A percentile compares a stretch with the other conserved stretches of the same genome.
Evolutionary conservation across 2,329 filamentous ascomycete species (phyloP).

Genomic region (Botrytis fragariae): DNA sequence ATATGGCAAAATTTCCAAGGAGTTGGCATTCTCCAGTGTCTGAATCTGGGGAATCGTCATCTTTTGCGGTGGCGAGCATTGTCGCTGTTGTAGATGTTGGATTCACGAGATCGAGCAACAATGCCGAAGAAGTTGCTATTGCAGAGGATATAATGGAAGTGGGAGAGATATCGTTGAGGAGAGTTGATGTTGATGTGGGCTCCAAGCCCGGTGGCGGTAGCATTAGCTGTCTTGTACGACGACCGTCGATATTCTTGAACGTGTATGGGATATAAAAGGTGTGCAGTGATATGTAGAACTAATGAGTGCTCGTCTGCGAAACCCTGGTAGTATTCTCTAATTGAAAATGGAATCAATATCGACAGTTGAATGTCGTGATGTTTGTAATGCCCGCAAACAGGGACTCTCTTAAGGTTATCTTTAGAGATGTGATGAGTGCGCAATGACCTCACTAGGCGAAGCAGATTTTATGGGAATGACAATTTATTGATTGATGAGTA

Average conservation of each 20-base stretch:
- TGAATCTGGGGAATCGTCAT: slow-evolving; percentile 31
- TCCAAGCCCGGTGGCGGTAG: slow-evolving; percentile 36
- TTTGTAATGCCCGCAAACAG: neutral
- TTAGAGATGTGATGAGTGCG: neutral
- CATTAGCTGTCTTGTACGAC: slow-evolving; percentile 28
- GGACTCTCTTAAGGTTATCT: slow-evolving; percentile 16
- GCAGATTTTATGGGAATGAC: neutral
- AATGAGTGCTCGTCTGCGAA: neutral
- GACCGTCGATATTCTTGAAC: neutral
- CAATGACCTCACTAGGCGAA: slow-evolving; percentile 10
- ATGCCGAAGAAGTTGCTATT: slow-evolving; percentile 32
- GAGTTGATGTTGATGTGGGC: slow-evolving; percentile 27
- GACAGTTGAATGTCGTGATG: neutral
- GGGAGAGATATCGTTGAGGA: slow-evolving; percentile 30
- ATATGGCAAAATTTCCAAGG: slow-evolving; percentile 83
- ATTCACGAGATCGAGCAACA: slow-evolving; percentile 37
- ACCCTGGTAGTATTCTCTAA: neutral
- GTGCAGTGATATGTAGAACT: neutral
- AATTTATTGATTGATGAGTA: neutral
- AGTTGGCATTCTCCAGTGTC: slow-evolving; percentile 75
- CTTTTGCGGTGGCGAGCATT: slow-evolving; percentile 19
- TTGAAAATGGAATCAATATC: neutral
- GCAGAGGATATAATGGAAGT: slow-evolving; percentile 28
- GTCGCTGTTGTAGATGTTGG: slow-evolving; percentile 34
- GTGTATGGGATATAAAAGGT: neutral